Base-by-base conservation (phyloP, 441 rosid species). In the Pelargonium australe region DNA sequence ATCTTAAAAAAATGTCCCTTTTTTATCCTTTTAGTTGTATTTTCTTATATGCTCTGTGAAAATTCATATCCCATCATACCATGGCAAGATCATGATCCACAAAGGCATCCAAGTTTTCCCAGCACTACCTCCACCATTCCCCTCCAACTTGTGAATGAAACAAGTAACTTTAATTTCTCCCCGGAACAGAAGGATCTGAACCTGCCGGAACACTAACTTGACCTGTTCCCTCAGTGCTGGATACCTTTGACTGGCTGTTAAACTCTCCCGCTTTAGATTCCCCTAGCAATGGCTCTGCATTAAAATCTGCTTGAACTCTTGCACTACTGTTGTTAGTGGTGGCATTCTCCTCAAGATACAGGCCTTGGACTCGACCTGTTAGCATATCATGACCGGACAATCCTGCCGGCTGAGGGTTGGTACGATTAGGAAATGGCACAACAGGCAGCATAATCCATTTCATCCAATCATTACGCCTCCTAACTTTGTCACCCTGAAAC, bases 401-500 rank as follows among this genome's bases (percentile, higher is more conserved):
- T 25, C 67, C 67, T 16, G 67, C n/a, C 3, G 40, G 23, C 20
- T 44, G 49, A n/a, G 20, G 67, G 51, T 44, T 40, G 20, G 51
- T 14, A 11, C 7, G 49, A 64, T 64, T 64, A 40, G 49, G 40
- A 64, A 44, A 64, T 3, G 7, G 51, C 3, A 19, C 67, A 5
- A 12, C 25, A 37, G 67, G 25, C 4, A 51, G 45, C 67, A 64
- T 64, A 37, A 37, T 40, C 67, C 67, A 64, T 40, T 7, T 40
- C 51, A 64, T 64, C 67, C 67, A 64, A 40, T 64, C 67, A 64
- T 64, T 40, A 16, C 67, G 67, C 49, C 28, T 75, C 73, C 78
- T 70, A 37, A 75, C 63, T 41, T 70, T 75, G 34, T 75, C 78
- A 41, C 71, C 78, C 78, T 75, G 65, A 25, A 67, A 61, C 13